Percentiles rank a stretch among this genome's conserved stretches.
Evolutionary conservation across 345 rosid genomes (phyloP).

Genomic region (Eutrema japonicum): DNA sequence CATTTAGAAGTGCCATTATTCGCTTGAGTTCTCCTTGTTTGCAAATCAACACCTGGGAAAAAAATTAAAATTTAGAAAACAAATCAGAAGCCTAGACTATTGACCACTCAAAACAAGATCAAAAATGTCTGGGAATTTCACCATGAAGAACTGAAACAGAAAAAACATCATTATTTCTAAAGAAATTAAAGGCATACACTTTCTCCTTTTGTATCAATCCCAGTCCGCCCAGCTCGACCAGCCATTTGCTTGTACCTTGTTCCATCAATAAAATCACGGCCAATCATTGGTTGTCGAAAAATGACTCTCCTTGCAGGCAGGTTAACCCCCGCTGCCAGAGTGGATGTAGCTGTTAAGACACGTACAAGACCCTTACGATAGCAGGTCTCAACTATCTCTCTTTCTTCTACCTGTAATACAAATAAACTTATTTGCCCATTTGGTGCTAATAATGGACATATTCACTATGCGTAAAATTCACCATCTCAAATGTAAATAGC

Average conservation of each 20-base stretch:
- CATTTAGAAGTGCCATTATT: constrained; percentile 77
- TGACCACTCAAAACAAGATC: constrained; percentile 18
- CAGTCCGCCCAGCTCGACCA: constrained; percentile 99
- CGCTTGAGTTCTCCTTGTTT: constrained; percentile 83
- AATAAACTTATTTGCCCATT: constrained; percentile 10
- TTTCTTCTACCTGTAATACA: constrained; percentile 83
- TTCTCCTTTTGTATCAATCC: constrained; percentile 97
- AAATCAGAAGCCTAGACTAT: constrained; percentile 30
- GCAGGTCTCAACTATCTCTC: constrained; percentile 92
- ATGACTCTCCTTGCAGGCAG: constrained; percentile 98
- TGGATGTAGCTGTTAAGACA: constrained; percentile 95
- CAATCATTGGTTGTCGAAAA: constrained; percentile 96
- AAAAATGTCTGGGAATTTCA: constrained; percentile 21
- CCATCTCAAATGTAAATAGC: constrained; percentile 15
- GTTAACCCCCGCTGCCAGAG: constrained; percentile 98
- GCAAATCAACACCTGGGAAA: constrained; percentile 83
- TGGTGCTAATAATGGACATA: constrained; percentile 11
- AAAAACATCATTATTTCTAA: constrained; percentile 12
- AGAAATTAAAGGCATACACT: constrained; percentile 63
- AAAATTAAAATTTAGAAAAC: constrained; percentile 25
- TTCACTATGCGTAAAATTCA: constrained; percentile 28
- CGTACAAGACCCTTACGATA: constrained; percentile 89
- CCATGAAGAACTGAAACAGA: constrained; percentile 9
- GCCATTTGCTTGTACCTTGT: constrained; percentile 99
- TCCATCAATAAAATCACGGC: constrained; percentile 94